Conservation (phyloP, 2,329 filamentous ascomycete species). For the Leptosphaerulina australis region DNA sequence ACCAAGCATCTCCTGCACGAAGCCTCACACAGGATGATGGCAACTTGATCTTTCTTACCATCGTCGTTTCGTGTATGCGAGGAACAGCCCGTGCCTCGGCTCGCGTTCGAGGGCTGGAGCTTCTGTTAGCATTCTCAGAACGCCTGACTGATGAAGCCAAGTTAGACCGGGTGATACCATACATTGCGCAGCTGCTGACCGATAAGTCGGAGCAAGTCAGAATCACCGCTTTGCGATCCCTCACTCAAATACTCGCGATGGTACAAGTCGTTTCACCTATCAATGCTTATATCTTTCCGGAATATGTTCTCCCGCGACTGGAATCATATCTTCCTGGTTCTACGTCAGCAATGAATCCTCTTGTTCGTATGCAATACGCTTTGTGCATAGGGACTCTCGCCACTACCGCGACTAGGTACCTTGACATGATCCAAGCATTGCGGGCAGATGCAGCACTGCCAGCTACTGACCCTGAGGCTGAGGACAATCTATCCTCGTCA, state of each 20-base stretch:
- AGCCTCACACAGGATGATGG: constrained; percentile 79
- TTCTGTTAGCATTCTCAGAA: constrained; percentile 90
- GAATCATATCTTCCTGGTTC: constrained; percentile 62
- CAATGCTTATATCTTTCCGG: constrained; percentile 70
- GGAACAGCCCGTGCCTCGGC: constrained; percentile 90
- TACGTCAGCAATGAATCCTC: constrained; percentile 57
- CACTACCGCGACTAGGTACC: constrained; percentile 79
- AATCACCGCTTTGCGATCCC: constrained; percentile 80
- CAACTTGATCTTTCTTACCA: constrained; percentile 86
- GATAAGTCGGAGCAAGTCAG: constrained; percentile 86
- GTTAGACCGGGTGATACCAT: constrained; percentile 88
- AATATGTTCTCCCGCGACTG: constrained; percentile 67
- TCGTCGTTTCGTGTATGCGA: constrained; percentile 85
- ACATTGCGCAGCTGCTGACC: constrained; percentile 79
- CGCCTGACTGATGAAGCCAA: constrained; percentile 93
- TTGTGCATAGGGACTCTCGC: constrained; percentile 89
- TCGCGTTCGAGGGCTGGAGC: constrained; percentile 84
- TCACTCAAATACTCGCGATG: constrained; percentile 82
- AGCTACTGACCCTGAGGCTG: constrained; percentile 77
- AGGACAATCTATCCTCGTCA: constrained; percentile 71
- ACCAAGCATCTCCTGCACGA: constrained; percentile 66
- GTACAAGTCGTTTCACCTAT: constrained; percentile 84
- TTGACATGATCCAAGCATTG: constrained; percentile 89
- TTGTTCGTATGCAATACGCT: constrained; percentile 90
- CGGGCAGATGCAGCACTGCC: constrained; percentile 82